phyloP scores from a whole-genome alignment of 176 grass and related monocot genomes.

The Oryza coarctata region DNA sequence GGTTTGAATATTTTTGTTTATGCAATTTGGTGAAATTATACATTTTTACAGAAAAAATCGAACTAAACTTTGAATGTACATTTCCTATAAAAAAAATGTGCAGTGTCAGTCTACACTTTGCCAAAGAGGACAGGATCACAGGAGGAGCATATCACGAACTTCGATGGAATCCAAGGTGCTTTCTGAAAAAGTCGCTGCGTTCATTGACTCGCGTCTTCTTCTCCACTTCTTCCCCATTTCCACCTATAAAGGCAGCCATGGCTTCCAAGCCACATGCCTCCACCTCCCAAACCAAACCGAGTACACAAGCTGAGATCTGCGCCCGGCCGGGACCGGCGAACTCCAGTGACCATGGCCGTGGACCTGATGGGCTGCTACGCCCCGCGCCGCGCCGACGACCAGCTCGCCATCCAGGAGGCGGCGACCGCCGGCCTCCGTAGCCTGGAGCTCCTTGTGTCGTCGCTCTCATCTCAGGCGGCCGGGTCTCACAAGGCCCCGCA shows the following conservation, averaged over 20 bases:
- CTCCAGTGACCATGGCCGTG: conserved; percentile 54
- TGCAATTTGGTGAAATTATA: neutral
- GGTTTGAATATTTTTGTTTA: neutral
- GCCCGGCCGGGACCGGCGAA: neutral
- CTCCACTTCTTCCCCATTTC: conserved; percentile 30
- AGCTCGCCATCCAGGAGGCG: conserved; percentile 83
- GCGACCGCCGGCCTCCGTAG: conserved; percentile 67
- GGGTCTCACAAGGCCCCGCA: conserved; percentile 27
- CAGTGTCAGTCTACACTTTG: neutral
- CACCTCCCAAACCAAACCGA: neutral
- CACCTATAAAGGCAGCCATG: conserved; percentile 46
- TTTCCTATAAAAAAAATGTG: neutral
- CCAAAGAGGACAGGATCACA: neutral
- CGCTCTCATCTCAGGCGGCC: conserved; percentile 44
- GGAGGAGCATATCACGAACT: neutral
- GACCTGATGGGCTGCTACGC: conserved; percentile 65
- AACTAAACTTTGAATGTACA: neutral
- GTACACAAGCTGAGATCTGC: conserved; percentile 33
- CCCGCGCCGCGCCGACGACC: conserved; percentile 60
- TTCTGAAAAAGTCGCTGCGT: neutral
- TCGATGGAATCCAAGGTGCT: neutral
- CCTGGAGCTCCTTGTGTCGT: conserved; percentile 69
- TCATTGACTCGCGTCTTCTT: conserved; percentile 51
- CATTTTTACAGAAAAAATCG: neutral
- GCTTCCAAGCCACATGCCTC: neutral